These are phyloP conservation scores for Rhodotorula babjevae DNA, from an alignment of 768 basidiomycete genomes.

Conservation along the genomic window DNA sequence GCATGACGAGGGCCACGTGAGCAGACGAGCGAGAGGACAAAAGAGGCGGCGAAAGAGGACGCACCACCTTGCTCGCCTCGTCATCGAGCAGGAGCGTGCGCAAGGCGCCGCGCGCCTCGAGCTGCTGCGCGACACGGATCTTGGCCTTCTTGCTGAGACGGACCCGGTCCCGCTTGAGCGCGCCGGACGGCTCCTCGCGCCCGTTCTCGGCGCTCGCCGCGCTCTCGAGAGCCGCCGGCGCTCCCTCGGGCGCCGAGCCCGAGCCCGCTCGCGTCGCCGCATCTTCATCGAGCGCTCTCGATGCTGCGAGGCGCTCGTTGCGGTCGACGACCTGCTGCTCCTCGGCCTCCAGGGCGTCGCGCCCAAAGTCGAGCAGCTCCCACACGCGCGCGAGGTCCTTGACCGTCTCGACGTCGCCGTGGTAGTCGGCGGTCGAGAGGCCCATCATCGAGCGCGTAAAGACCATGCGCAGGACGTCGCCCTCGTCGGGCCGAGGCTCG, in stretches of 20 bases:
- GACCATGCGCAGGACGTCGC: slow-evolving; percentile 27
- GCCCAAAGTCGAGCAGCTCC: slow-evolving; percentile 4
- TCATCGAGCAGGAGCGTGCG: slow-evolving; percentile 31
- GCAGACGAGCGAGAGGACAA: background rate
- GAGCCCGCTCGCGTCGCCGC: too few species aligned
- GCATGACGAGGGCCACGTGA: background rate
- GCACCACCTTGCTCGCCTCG: slow-evolving; percentile 28
- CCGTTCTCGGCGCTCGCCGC: too few species aligned
- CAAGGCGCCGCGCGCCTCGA: slow-evolving; percentile 2
- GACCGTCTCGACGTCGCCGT: slow-evolving; percentile 29
- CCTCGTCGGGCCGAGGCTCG: background rate
- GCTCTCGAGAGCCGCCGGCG: too few species aligned
- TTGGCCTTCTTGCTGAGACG: background rate
- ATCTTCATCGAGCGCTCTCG: too few species aligned
- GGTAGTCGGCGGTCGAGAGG: slow-evolving; percentile 19
- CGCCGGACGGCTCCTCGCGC: background rate
- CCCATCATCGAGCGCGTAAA: slow-evolving; percentile 38
- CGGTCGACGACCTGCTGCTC: background rate
- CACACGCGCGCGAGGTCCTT: slow-evolving; percentile 38
- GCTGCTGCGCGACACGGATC: background rate
- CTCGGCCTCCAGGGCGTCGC: slow-evolving; percentile 16
- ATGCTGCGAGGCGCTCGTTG: background rate
- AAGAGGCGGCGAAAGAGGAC: background rate
- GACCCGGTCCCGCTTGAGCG: slow-evolving; percentile 2
- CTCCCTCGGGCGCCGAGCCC: background rate